Evolutionary conservation across 2,329 filamentous ascomycete species (phyloP).

Genomic region (Beauveria pseudobassiana): DNA sequence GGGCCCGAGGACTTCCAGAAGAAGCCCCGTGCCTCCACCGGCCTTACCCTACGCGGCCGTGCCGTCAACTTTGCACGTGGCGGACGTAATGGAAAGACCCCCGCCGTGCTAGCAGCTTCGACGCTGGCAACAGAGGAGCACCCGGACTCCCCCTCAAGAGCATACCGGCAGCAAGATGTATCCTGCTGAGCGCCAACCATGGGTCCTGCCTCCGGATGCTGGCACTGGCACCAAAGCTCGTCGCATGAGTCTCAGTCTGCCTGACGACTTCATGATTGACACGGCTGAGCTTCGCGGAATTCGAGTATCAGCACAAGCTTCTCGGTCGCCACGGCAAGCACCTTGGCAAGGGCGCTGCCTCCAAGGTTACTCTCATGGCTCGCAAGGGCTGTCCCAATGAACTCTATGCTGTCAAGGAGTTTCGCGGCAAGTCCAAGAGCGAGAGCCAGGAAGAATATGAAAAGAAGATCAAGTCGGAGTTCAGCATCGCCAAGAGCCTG

Average conservation of each 20-base stretch:
- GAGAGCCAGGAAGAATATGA: conserved; percentile 71
- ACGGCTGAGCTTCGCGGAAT: conserved; percentile 62
- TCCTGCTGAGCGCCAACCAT: conserved; percentile 40
- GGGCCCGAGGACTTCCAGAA: conserved; percentile 38
- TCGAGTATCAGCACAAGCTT: conserved; percentile 61
- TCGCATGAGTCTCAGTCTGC: conserved; percentile 66
- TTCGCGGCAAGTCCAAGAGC: conserved; percentile 61
- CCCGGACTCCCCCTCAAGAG: conserved; percentile 14
- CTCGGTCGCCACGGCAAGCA: conserved; percentile 66
- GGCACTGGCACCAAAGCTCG: conserved; percentile 72
- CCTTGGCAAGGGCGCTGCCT: conserved; percentile 75
- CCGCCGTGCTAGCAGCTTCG: conserved; percentile 43
- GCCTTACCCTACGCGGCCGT: conserved; percentile 39
- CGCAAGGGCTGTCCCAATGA: conserved; percentile 58
- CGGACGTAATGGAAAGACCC: conserved; percentile 16
- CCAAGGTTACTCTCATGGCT: conserved; percentile 73
- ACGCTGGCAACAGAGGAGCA: conserved; percentile 27
- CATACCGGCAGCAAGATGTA: conserved; percentile 19
- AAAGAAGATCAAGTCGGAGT: conserved; percentile 88
- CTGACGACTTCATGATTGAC: conserved; percentile 67
- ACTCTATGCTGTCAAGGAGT: conserved; percentile 81
- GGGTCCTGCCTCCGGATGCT: conserved; percentile 56
- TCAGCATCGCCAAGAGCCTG: conserved; percentile 75
- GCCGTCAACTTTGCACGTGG: conserved; percentile 38
- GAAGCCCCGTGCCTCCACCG: conserved; percentile 46